Evolutionary conservation across 768 basidiomycete species (phyloP).

Genomic region (Filobasidium wieringae): DNA sequence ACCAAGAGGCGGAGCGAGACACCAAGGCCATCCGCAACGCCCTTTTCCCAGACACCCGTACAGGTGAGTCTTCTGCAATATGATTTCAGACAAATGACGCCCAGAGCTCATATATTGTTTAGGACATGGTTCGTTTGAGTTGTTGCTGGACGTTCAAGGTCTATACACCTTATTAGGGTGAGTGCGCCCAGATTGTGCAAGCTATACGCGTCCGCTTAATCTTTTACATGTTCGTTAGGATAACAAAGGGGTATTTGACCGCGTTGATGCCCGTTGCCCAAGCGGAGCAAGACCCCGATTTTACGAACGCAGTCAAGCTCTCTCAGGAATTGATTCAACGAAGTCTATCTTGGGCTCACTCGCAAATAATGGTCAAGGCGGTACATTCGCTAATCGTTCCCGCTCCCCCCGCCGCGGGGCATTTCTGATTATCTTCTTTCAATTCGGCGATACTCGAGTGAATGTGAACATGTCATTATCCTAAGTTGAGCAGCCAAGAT

Average conservation of each 20-base stretch:
- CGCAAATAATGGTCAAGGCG: constrained; percentile 11
- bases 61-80: neutral
- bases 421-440: too few relatives aligned
- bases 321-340: constrained; percentile 5
- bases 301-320: neutral
- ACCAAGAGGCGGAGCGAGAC: constrained; percentile 8
- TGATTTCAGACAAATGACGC: too few relatives aligned
- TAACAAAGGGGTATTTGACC: constrained; percentile 7
- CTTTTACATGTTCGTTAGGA: neutral
- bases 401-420: constrained; percentile 1
- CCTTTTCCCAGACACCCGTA: constrained; percentile 14
- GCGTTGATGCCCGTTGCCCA: constrained; percentile 4
- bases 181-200: neutral
- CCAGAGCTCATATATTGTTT: too few relatives aligned
- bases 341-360: constrained; percentile 8
- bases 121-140: constrained; percentile 2
- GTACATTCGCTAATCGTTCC: constrained; percentile 9
- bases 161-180: constrained; percentile 10
- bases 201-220: neutral
- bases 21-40: constrained; percentile 5
- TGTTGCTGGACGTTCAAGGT: constrained; percentile 17
- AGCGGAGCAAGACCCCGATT: constrained; percentile 8
- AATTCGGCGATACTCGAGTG: too few relatives aligned
- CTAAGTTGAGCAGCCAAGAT: too few relatives aligned
- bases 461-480: too few relatives aligned